Base-by-base conservation (phyloP, 257 asterid genomes). In the Solanum piurae region DNA sequence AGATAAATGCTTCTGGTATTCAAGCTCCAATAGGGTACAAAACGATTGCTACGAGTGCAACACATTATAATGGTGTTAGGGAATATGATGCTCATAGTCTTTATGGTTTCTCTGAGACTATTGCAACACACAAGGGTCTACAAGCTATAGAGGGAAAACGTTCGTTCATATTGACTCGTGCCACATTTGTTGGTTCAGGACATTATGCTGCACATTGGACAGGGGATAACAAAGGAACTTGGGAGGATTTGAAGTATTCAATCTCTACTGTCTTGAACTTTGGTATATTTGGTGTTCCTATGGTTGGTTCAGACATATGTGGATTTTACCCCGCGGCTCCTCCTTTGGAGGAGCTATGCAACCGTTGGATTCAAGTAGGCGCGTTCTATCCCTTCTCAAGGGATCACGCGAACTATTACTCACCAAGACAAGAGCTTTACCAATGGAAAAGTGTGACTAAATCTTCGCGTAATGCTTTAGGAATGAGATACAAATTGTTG, bases 241-340 rank as follows among this genome's bases (percentile, higher is more conserved):
- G 99, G 99, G 95, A 96, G 14, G 98, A 97, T 86, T 89, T 95
- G 93, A 94, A 62, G 84, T 93, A 92, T 29, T 94, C 99, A 13
- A 96, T 96, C 66, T 94, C 99, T 3, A 97, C 98, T 3, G 91
- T 97, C 92, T 27, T 97, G 68, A 95, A 96, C 40, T 97, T 96
- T 62, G 99, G 99, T 2, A 86, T 97, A 16, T 97, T 95, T 91
- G 99, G 99, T 2, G 93, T 96, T 40, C 99, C 99, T 0, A 97
- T 97, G 99, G 99, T 97, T 13, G 99, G 99, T 44, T 92, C 99
- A 8, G 99, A 97, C 86, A 97, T 97, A 62, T 97, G 98, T 88
- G 99, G 99, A 38, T 97, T 97, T 88, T 97, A 96, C 89, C 98
- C 98, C 5, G 83, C 83, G 0, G 93, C 95, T 1, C 98, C 98